Base-by-base conservation (phyloP, 768 basidiomycete genomes). In the Trametes gibbosa region DNA sequence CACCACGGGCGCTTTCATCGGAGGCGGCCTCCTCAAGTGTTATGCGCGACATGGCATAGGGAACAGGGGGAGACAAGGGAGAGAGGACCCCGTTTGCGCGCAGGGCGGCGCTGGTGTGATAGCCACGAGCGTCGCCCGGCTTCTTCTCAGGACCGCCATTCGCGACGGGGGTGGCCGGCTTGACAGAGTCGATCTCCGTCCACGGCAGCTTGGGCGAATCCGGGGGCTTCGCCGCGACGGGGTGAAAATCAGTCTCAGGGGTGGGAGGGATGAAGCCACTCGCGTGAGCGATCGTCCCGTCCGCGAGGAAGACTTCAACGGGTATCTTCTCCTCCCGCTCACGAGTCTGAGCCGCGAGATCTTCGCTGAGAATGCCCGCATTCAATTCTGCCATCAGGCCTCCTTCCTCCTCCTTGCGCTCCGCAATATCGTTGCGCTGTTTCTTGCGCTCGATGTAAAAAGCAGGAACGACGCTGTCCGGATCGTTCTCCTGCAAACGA, bases 221-320 rank as follows among this genome's bases (percentile, higher is more conserved):
- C 13, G 62, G 59, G 5, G 59, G 42, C 57, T 67, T 67, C 42
- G 63, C 55, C 7, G 61, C 60, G 23, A 56, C 48, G 29, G 63
- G 66, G 53, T 64, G 63, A 57, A 67, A 67, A 35, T 63, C 53
- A 17, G 68, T 70, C 54, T 66, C 65, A 2, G 70, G 61, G 3
- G 68, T 69, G 7, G 70, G 70, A 13, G 70, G 70, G n/a, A 65
- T 61, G 59, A 69, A 69, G 1, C 66, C 66, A 19, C 64, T 65
- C 16, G 66, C 57, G 53, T 67, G 66, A 21, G n/a, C 52, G 8
- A 63, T 40, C n/a, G 56, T 58, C 17, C 66, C 66, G 19, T 63
- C 59, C 12, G 59, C 37, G 23, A 56, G 43, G 34, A 27, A 13
- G 25, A 68, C 65, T 57, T 72, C 71, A 21, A 68, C 68, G 5